Evolutionary conservation across 768 basidiomycete genomes (phyloP), one percentile per base, ranked within the genome.

Genomic region (Leucosporidium yakuticum): DNA sequence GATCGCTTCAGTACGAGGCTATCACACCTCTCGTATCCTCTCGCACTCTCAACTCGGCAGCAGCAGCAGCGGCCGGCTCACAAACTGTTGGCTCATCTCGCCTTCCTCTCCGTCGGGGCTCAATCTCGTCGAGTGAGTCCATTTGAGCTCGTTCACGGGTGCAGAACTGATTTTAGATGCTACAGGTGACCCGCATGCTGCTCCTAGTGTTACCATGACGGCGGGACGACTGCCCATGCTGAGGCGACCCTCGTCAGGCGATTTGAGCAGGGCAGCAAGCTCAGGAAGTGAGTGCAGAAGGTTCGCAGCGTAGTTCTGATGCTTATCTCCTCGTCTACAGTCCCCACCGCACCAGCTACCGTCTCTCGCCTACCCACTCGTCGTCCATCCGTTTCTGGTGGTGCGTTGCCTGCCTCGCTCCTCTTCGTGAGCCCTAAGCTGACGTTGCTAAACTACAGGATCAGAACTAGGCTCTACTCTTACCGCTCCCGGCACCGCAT

Each of bases 31-130:
- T 71, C 55, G 63, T 71, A 15, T 68, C 66, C 0, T 58, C 63
- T 0, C n/a, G 70, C 6, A 68, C 70, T 2, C 66, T 71, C 4
- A 60, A 64, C 11, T 25, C 66, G 1, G 53, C 55, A 7, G 32
- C 65, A 4, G 29, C 65, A 21, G 32, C 56, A 32, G 56, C 32
- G 36, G 56, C 20, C 11, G 53, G 53, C 25, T 27, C 53, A 14
- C 31, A 25, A 29, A 63, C 65, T 15, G 62, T 67, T 21, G 65
- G 65, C n/a, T 70, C 69, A n/a, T 71, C 70, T 0, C 64, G 70
- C 25, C 34, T 71, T 5, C 70, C 70, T 0, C 50, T 68, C 1
- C 54, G 70, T 2, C 63, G 69, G 56, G 25, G 39, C 62, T 53
- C 20, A 34, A 2, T 19, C 15, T n/a, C 27, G 12, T 21, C 31